Evolutionary conservation across 768 basidiomycete genomes (phyloP).

Genomic region (Russula virescens): DNA sequence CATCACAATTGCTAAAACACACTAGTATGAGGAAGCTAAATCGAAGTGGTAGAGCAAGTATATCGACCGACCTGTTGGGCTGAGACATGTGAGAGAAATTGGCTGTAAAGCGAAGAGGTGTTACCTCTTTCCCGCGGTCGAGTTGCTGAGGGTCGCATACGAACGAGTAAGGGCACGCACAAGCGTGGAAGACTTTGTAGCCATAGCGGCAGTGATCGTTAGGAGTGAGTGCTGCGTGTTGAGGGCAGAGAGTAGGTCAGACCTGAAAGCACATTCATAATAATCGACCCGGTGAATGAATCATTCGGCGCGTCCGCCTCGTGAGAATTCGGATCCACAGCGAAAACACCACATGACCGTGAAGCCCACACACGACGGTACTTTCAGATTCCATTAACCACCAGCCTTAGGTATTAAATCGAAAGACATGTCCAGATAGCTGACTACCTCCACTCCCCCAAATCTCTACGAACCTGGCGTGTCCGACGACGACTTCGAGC

Average conservation of each 20-base stretch:
- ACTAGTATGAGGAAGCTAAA: neutral
- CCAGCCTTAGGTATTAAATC: no score
- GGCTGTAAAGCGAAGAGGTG: neutral
- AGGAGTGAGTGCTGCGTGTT: neutral
- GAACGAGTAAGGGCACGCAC: conserved; percentile 17
- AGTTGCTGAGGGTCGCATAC: conserved; percentile 19
- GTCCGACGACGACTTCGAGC: neutral
- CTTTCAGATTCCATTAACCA: no score
- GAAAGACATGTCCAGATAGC: neutral
- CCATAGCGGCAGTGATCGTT: neutral
- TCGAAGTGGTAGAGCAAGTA: neutral
- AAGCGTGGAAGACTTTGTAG: neutral
- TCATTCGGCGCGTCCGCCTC: no score
- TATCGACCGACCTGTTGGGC: conserved; percentile 23
- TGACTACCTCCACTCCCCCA: no score
- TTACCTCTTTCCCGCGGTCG: conserved; percentile 18
- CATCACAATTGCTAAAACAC: conserved; percentile 74
- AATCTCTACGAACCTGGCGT: neutral
- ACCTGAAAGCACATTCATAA: neutral
- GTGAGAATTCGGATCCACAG: no score
- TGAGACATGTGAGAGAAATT: conserved; percentile 8
- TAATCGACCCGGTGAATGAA: no score
- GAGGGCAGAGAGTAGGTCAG: neutral
- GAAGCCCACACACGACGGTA: no score
- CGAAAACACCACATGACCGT: no score